These are phyloP conservation scores for Suillus fuscotomentosus DNA, from an alignment of 768 basidiomycete species.

Conservation along the genomic window DNA sequence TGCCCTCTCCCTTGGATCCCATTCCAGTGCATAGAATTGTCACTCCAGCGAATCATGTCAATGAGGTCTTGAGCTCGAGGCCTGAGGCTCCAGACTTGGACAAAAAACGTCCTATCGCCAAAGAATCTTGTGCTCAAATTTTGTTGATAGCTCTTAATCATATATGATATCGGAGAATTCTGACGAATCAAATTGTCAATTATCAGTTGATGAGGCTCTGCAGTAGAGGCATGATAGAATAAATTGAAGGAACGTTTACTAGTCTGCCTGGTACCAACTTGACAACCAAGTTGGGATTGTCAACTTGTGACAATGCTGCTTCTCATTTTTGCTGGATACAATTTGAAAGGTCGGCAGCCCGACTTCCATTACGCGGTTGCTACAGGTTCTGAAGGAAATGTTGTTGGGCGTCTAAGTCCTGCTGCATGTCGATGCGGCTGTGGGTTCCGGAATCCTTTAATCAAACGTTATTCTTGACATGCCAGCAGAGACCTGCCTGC, in stretches of 20 bases:
- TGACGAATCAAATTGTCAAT: not conserved
- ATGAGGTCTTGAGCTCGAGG: not conserved
- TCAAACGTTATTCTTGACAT: not conserved
- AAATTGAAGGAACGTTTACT: not conserved
- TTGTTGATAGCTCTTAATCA: not conserved
- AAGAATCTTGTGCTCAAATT: not conserved
- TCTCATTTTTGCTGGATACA: not conserved
- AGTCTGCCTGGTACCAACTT: not conserved
- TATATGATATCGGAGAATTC: not conserved
- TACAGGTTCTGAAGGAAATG: not conserved
- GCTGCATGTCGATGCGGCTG: not conserved
- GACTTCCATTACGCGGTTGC: not conserved
- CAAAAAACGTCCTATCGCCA: not conserved
- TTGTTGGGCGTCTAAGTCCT: not conserved
- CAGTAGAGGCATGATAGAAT: not conserved
- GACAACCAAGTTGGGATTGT: not conserved
- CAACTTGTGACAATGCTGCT: not conserved
- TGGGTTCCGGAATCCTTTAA: not conserved
- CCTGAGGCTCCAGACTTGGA: not conserved
- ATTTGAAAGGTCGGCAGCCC: too few species aligned
- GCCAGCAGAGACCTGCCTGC: not conserved
- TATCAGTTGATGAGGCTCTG: not conserved
- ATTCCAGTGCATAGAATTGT: not conserved
- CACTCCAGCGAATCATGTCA: not conserved
- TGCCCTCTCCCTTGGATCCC: not conserved